phyloP scores from a whole-genome alignment of 2,329 filamentous ascomycete species.

The Berkeleyomyces rouxiae region DNA sequence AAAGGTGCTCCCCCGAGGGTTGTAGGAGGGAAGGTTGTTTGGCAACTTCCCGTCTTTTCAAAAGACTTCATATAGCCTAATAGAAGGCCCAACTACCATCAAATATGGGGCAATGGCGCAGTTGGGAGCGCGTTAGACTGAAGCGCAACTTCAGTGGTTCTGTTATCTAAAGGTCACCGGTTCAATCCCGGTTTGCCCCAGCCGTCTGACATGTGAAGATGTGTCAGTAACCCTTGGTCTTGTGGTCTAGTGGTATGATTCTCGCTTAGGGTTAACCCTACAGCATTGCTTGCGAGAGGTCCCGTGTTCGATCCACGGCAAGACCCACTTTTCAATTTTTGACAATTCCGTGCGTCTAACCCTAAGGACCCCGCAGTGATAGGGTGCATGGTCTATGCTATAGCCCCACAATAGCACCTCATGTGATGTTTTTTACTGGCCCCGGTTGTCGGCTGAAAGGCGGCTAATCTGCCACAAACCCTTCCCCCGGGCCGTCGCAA shows the following conservation, averaged over 20 bases:
- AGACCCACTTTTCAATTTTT: slow-evolving; percentile 9
- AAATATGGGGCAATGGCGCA: neutral
- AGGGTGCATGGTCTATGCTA: too few relatives aligned
- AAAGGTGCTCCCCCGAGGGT: too few relatives aligned
- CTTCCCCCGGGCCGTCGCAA: neutral
- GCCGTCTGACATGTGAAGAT: too few relatives aligned
- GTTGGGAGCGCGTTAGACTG: neutral
- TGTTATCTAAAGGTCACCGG: neutral
- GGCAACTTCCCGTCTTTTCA: too few relatives aligned
- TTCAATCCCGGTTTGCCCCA: slow-evolving; percentile 9
- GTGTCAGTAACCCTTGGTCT: slow-evolving; percentile 19
- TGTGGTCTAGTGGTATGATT: slow-evolving; percentile 55
- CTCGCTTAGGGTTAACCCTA: slow-evolving; percentile 44
- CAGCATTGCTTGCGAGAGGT: slow-evolving; percentile 17
- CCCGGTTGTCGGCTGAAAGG: slow-evolving; percentile 9
- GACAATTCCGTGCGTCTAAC: neutral
- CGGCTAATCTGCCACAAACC: slow-evolving; percentile 3
- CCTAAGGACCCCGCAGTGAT: neutral
- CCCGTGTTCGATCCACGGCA: slow-evolving; percentile 17
- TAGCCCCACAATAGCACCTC: neutral
- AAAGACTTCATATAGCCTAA: too few relatives aligned
- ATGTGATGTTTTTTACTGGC: neutral
- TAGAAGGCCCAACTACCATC: too few relatives aligned
- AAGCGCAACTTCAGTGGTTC: neutral
- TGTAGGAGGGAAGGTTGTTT: too few relatives aligned